Evolutionary conservation across 129 eudicot genomes (phyloP), one percentile per base, ranked within the genome.

Genomic region (Glebionis coronaria): DNA sequence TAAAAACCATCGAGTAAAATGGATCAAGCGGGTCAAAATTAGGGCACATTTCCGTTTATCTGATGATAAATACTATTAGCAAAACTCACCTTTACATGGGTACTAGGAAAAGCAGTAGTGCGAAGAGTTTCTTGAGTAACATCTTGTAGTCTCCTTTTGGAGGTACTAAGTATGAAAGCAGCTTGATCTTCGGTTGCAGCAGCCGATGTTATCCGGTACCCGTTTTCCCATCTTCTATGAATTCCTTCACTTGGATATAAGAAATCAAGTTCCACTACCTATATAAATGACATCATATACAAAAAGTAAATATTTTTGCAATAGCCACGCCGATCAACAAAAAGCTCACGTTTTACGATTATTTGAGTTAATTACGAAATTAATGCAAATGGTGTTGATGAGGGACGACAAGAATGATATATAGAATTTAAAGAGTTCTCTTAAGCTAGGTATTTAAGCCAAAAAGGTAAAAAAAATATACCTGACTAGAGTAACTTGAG

Each of bases 201-300:
- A 23, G 91, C 85, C 20, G 91, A 44, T 9, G 96, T 88, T n/a
- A 88, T 84, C 59, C 96, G 86, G 50, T 80, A 88, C 44, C 96
- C 91, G 70, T 71, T 67, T 46, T 88, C 96, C 96, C 96, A 88
- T 38, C 96, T 82, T 62, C 78, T 75, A 54, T 88, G 96, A 57
- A 88, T 85, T 42, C 96, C 96, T 65, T 88, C 96, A 74, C 96
- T 88, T n/a, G 91, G 96, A 64, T 88, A 88, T 12, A 88, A 82
- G 73, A 88, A 88, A 82, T 88, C 96, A 44, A 88, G 81, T 68
- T 88, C 96, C 57, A 88, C 96, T 45, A 85, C 91, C 96, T 88
- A 69, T 88, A 69, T 1, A 31, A 73, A 29, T 23, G 1, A 70
- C 16, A 23, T 2, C 19, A 28, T 23, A 51, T 20, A 20, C 8